Base-by-base conservation (phyloP, 495 filamentous ascomycete genomes). In the Penicillium desertorum region DNA sequence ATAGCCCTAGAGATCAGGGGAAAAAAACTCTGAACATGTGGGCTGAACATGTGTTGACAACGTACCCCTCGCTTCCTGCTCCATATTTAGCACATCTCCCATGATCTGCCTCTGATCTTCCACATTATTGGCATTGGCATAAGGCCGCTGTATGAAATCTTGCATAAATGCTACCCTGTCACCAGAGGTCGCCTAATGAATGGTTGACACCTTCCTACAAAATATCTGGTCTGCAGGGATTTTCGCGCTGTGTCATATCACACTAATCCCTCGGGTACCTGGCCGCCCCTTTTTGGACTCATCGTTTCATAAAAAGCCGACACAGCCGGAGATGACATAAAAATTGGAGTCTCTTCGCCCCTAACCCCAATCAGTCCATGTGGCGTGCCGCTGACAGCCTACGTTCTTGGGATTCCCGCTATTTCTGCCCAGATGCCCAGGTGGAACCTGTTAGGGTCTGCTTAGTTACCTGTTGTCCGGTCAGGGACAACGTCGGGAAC, bases 71-170 rank as follows among this genome's bases (percentile, higher is more conserved):
- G 53, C 53, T 39, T 47, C 44, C 53, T 25, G 51, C n/a, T 20
- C 53, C 53, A 55, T 55, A 55, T 47, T 55, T 55, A 55, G 53
- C 34, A 54, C 42, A 30, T 45, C 42, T 16, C 22, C 22, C 22
- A 37, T 37, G 53, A 55, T 55, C 53, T 47, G 37, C 51, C 37
- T 37, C 42, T 27, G 52, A 55, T 55, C 52, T 46, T 16, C 53
- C 53, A 47, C 27, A 10, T 17, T 27, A 41, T 41, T 36, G 17
- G 16, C n/a, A 41, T 22, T 46, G 16, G 11, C n/a, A 6, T 32
- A 5, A 9, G 27, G 20, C 29, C 8, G 37, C 37, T 27, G 37
- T 44, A 34, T 53, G 22, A 43, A 23, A 27, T 17, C 11, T 19
- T 43, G 12, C 20, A 34, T 29, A 19, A 29, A 19, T 34, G 23